These are phyloP conservation scores for Penicillium nordicum DNA, from an alignment of 2,329 filamentous ascomycete genomes.

Conservation along the genomic window DNA sequence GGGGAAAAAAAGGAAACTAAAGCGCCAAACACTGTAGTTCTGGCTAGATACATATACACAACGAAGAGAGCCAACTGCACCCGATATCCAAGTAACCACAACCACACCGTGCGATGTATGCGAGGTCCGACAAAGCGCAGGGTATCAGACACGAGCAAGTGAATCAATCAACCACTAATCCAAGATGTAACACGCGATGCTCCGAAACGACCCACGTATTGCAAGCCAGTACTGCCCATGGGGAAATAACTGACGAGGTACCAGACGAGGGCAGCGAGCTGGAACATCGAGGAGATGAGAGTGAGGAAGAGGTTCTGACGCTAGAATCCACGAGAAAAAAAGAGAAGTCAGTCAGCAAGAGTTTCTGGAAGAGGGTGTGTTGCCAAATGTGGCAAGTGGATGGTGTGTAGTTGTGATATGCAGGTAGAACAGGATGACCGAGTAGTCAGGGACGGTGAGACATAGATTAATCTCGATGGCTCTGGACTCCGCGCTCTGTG, in stretches of 20 bases:
- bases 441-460: slow-evolving; percentile 13
- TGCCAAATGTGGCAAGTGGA: neutral
- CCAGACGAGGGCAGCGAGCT: slow-evolving; percentile 81
- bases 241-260: slow-evolving; percentile 97
- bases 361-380: neutral
- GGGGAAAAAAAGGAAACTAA: neutral
- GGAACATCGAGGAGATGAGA: slow-evolving; percentile 75
- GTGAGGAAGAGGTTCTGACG: slow-evolving; percentile 82
- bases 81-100: neutral
- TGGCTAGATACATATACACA: neutral
- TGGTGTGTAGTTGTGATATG: slow-evolving; percentile 2
- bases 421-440: slow-evolving; percentile 6
- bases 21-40: neutral
- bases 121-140: neutral
- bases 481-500: slow-evolving; percentile 10
- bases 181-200: slow-evolving; percentile 79
- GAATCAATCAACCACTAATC: slow-evolving; percentile 65
- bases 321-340: slow-evolving; percentile 45
- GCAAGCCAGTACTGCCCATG: slow-evolving; percentile 86
- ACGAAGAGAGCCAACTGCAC: neutral
- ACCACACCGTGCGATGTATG: neutral
- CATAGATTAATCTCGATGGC: slow-evolving; percentile 7
- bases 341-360: slow-evolving; percentile 22
- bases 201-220: slow-evolving; percentile 82
- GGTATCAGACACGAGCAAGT: neutral